phyloP scores from a whole-genome alignment of 148 eudicot species.

The Nyssa sinensis region DNA sequence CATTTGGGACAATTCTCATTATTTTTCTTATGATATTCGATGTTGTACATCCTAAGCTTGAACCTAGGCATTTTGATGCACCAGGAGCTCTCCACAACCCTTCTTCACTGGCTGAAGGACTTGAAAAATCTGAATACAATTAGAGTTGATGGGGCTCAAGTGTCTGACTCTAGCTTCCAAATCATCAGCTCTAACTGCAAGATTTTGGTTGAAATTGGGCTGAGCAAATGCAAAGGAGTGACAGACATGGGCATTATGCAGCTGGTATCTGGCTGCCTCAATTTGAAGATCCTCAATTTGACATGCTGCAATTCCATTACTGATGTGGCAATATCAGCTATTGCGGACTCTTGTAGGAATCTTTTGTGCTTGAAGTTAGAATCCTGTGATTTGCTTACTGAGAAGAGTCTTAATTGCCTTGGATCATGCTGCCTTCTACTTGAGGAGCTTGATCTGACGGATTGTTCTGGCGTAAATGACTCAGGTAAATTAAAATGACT shows the following conservation, averaged over 20 bases:
- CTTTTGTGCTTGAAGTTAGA: conserved; percentile 61
- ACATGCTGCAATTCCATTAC: conserved; percentile 67
- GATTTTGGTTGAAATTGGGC: conserved; percentile 53
- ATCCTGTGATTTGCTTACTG: conserved; percentile 62
- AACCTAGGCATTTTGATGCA: neutral
- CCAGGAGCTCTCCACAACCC: conserved; percentile 63
- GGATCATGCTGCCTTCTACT: conserved; percentile 50
- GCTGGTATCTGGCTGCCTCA: conserved; percentile 44
- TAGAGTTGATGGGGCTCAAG: conserved; percentile 62
- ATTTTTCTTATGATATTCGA: neutral
- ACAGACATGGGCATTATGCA: conserved; percentile 42
- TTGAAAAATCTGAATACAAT: conserved; percentile 43
- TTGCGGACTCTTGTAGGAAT: conserved; percentile 46
- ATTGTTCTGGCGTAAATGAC: conserved; percentile 66
- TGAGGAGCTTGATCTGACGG: conserved; percentile 80
- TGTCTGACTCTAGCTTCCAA: conserved; percentile 39
- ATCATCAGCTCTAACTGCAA: conserved; percentile 41
- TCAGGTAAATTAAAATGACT: conserved; percentile 50
- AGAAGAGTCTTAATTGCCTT: conserved; percentile 49
- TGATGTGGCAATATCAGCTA: conserved; percentile 56
- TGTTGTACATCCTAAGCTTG: neutral
- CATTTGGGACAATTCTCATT: neutral
- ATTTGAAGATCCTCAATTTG: conserved; percentile 53
- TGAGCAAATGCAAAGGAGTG: conserved; percentile 72
- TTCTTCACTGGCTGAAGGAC: conserved; percentile 36